Evolutionary conservation across 805 yeast genomes (phyloP).

Genomic region (Ogataea paraovalis): DNA sequence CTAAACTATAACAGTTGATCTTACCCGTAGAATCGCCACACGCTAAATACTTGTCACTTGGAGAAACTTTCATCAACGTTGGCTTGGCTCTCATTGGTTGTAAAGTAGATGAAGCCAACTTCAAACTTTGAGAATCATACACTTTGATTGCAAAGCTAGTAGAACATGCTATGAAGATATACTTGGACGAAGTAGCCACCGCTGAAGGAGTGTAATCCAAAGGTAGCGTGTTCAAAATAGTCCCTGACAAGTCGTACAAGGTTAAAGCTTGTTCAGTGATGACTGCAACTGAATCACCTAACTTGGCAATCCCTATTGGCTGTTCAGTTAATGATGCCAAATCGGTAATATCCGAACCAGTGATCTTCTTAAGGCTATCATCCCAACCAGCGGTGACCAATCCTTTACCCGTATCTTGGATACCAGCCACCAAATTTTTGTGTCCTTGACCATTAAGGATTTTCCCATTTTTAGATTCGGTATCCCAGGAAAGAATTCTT

Average conservation of each 20-base stretch:
- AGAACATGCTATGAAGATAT: slow-evolving; percentile 49
- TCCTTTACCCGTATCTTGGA: slow-evolving; percentile 27
- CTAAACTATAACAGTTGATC: slow-evolving; percentile 62
- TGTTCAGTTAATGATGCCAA: slow-evolving; percentile 41
- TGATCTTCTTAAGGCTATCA: slow-evolving; percentile 53
- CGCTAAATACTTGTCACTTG: slow-evolving; percentile 64
- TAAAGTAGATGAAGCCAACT: slow-evolving; percentile 18
- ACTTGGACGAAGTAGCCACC: slow-evolving; percentile 39
- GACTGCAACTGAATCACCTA: slow-evolving; percentile 36
- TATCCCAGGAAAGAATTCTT: slow-evolving; percentile 56
- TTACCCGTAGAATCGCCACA: slow-evolving; percentile 88
- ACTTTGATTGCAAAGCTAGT: slow-evolving; percentile 37
- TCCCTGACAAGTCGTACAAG: slow-evolving; percentile 31
- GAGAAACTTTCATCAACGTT: slow-evolving; percentile 63
- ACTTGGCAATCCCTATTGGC: slow-evolving; percentile 42
- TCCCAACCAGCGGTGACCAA: slow-evolving; percentile 73
- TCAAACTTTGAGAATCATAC: slow-evolving; percentile 26
- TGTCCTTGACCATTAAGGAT: slow-evolving; percentile 46
- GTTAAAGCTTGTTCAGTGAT: slow-evolving; percentile 41
- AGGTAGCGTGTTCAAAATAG: slow-evolving; percentile 24
- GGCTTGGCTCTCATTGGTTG: slow-evolving; percentile 56
- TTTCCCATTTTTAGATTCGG: slow-evolving; percentile 33
- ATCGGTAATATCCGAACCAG: slow-evolving; percentile 19
- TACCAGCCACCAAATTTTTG: slow-evolving; percentile 61
- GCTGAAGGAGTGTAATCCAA: slow-evolving; percentile 42